A percentile compares a stretch with the other conserved stretches of the same genome.
phyloP scores from a whole-genome alignment of 2,329 filamentous ascomycete genomes.

The Colletotrichum viniferum region DNA sequence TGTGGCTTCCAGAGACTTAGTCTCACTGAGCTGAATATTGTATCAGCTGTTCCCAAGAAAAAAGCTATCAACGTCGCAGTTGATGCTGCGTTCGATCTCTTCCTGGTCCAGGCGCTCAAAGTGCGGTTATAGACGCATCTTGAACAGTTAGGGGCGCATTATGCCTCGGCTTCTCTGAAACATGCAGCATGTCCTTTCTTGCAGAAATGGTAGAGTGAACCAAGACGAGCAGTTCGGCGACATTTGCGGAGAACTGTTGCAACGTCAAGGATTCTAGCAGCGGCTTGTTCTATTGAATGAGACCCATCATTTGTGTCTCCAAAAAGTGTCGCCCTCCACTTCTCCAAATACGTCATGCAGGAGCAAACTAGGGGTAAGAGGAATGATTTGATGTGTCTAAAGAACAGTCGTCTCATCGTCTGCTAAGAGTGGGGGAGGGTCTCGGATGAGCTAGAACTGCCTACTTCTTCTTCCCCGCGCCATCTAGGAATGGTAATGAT shows the following conservation, averaged over 20 bases:
- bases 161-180: not conserved
- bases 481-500: not conserved
- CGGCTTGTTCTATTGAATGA: not conserved
- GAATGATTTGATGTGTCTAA: not conserved
- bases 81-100: not conserved
- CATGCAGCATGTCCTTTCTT: not conserved
- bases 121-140: conserved; percentile 26
- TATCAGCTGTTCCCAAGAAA: not conserved
- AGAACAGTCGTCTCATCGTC: not conserved
- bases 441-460: not conserved
- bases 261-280: not conserved
- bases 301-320: not conserved
- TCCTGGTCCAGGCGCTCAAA: not conserved
- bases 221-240: not conserved
- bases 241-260: not conserved
- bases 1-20: not conserved
- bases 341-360: conserved; percentile 10
- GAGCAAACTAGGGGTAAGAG: not conserved
- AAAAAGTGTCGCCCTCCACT: not conserved
- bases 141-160: not conserved
- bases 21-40: not conserved
- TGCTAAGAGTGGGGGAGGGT: not conserved
- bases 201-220: not conserved
- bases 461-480: not conserved
- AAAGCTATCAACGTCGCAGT: not conserved